These are phyloP conservation scores for Ophiostoma quercus DNA, from an alignment of 2,329 filamentous ascomycete genomes.

Conservation along the genomic window DNA sequence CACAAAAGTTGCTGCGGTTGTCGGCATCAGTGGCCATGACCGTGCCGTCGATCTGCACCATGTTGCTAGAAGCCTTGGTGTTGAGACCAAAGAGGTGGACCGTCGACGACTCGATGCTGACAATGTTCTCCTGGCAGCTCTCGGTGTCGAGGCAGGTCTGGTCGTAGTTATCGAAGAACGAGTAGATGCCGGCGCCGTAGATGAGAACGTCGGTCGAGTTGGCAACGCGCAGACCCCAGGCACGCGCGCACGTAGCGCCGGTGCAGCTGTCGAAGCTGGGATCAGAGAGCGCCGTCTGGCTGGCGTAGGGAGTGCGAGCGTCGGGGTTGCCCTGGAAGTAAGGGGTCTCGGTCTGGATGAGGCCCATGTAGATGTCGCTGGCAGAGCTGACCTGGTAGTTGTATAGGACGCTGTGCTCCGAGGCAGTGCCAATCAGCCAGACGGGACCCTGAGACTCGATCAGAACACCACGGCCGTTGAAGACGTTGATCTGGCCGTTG, in stretches of 20 bases:
- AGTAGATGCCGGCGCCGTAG: conserved; percentile 72
- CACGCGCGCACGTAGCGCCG: conserved; percentile 56
- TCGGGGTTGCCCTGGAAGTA: conserved; percentile 82
- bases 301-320: conserved; percentile 59
- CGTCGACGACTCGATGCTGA: conserved; percentile 61
- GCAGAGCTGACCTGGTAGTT: conserved; percentile 83
- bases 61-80: conserved; percentile 70
- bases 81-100: conserved; percentile 59
- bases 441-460: conserved; percentile 70
- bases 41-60: conserved; percentile 60
- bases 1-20: conserved; percentile 62
- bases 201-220: conserved; percentile 63
- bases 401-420: conserved; percentile 62
- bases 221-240: conserved; percentile 69
- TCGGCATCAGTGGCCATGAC: conserved; percentile 51
- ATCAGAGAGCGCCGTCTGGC: conserved; percentile 55
- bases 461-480: conserved; percentile 77
- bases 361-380: conserved; percentile 71
- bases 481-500: conserved; percentile 72
- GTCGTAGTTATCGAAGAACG: conserved; percentile 76
- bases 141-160: conserved; percentile 63
- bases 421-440: conserved; percentile 76
- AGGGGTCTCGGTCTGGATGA: conserved; percentile 86
- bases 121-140: conserved; percentile 73
- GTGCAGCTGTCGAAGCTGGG: conserved; percentile 63